Base-by-base conservation (phyloP, 768 basidiomycete species). In the Naganishia kalamii region DNA sequence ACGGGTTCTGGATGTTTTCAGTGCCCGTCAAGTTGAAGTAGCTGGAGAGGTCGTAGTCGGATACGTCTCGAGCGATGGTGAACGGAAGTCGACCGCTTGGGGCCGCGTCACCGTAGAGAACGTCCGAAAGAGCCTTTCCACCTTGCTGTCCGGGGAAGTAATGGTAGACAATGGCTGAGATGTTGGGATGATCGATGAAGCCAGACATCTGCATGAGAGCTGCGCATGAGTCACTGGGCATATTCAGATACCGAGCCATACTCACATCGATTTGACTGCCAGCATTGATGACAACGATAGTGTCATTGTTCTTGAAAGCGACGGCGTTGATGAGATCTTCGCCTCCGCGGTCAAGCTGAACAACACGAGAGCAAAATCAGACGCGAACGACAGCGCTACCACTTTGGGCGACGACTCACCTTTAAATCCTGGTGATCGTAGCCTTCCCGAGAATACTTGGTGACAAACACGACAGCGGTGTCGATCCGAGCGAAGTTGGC, bases 371-470 rank as follows among this genome's bases (percentile, higher is more conserved):
- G n/a, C n/a, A n/a, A n/a, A n/a, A n/a, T n/a, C n/a, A n/a, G n/a
- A n/a, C n/a, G n/a, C n/a, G n/a, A n/a, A n/a, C n/a, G n/a, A n/a
- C n/a, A n/a, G n/a, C n/a, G n/a, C n/a, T n/a, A n/a, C n/a, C n/a
- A n/a, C n/a, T 21, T 15, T 17, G 3, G 21, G 13, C 13, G 15
- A 6, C n/a, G 19, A 27, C 54, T 27, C 27, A 57, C 54, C 54
- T 57, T 57, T 33, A 85, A 86, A 69, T 87, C 86, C 17, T 87
- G 85, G 21, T 83, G 84, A 69, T 88, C 85, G 70, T 87, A 88
- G 13, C 79, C 84, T 78, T 91, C 89, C 33, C 89, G 89, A 8
- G 88, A 89, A 73, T 90, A 86, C 4, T 88, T 82, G 66, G 84
- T 84, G 65, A 89, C 80, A 78, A 92, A 91, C 17, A 91, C 89